Evolutionary conservation across 108 stramenopile genomes (phyloP), one percentile per base, ranked within the genome.

Genomic region (Craspedostauros australis): DNA sequence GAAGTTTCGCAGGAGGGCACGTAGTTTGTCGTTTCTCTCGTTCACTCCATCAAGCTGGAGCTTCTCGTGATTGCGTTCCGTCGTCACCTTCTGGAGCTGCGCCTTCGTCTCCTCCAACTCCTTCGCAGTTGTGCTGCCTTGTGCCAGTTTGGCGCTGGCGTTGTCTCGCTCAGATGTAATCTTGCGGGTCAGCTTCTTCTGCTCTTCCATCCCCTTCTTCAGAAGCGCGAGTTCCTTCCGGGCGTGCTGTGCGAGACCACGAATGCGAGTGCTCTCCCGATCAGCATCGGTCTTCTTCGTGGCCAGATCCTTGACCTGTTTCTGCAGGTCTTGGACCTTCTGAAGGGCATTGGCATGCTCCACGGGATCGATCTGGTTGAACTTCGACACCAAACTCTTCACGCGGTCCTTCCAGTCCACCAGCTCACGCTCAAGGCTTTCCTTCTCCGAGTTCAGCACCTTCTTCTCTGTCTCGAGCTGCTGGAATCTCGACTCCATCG

Each of bases 311-410:
- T 64, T 38, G 7, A 59, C 46, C 54, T 91, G 78, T 18, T 62
- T 55, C 53, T 75, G 60, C 26, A 86, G 40, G 20, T 58, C 60
- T 39, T 84, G 80, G 28, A 76, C 55, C 39, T 60, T 73, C 33
- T 73, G 76, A 24, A 88, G 74, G 1, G 79, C 72, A 41, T 70
- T 52, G 5, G 57, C 71, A 62, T 94, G 87, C 52, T 94, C 93
- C 33, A 73, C 78, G 0, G 93, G 93, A 52, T 94, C 93, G 20
- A 94, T 68, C 70, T 90, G 88, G 51, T 94, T 88, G 75, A 88
- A 94, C 39, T 79, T 81, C 7, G 79, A 81, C 30, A 90, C 84
- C 24, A 94, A 43, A 60, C 74, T 83, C 20, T 88, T 68, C 4
- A 94, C 93, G 37, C 93, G 54, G 3, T 56, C 61, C 68, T 91